These are phyloP conservation scores for Piper betle DNA, from an alignment of 164 flowering plant species.

Conservation along the genomic window DNA sequence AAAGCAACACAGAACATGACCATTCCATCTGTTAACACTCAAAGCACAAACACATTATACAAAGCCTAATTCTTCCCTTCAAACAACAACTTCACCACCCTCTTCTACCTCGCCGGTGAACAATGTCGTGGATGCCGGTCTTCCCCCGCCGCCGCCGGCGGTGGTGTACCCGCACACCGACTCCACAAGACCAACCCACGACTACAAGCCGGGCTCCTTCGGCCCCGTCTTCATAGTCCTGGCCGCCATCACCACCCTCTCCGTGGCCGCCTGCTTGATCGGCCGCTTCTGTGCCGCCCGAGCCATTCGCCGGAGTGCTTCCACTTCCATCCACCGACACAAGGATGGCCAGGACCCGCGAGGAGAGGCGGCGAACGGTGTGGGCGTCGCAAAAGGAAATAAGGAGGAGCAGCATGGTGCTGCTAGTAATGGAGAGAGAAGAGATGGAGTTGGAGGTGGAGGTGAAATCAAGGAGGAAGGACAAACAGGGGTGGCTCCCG, in stretches of 20 bases:
- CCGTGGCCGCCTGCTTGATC: constrained; percentile 54
- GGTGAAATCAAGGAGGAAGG: too few relatives aligned
- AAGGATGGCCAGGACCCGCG: constrained; percentile 3
- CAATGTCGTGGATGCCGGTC: too few relatives aligned
- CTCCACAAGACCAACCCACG: constrained; percentile 5
- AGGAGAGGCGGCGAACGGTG: too few relatives aligned
- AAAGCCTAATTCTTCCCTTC: too few relatives aligned
- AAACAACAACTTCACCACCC: background rate
- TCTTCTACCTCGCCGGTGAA: background rate
- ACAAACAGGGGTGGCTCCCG: too few relatives aligned
- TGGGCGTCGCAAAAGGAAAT: too few relatives aligned
- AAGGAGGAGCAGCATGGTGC: too few relatives aligned
- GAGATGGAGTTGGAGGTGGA: too few relatives aligned
- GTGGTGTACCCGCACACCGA: constrained; percentile 15
- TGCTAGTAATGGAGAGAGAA: too few relatives aligned
- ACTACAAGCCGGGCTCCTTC: constrained; percentile 56
- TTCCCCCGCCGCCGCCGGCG: constrained; percentile 8
- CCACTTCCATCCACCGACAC: constrained; percentile 3
- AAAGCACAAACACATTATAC: too few relatives aligned
- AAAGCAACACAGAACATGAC: background rate
- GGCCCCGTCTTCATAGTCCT: constrained; percentile 68
- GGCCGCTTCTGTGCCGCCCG: constrained; percentile 50
- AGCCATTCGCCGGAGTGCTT: constrained; percentile 8
- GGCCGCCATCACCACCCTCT: constrained; percentile 50
- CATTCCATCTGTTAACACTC: too few relatives aligned